phyloP scores from a whole-genome alignment of 345 rosid species.

The Luvunga scandens region DNA sequence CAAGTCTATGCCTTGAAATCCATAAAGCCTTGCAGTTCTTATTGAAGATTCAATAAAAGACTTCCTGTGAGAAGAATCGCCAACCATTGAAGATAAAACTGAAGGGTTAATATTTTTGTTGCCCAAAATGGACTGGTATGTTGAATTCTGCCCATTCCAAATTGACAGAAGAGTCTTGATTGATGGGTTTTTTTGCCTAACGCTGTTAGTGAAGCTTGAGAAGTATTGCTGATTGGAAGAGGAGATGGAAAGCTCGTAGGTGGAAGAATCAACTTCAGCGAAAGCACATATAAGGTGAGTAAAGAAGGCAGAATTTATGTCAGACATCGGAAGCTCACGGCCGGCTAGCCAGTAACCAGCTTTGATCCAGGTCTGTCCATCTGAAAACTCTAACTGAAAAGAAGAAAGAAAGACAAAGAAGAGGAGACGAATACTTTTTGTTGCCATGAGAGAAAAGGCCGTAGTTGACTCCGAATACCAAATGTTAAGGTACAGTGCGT shows the following conservation, averaged over 20 bases:
- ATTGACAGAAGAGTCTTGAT: constrained; percentile 18
- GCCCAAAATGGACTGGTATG: background rate
- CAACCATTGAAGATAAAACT: constrained; percentile 25
- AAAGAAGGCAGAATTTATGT: constrained; percentile 13
- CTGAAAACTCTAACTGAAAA: background rate
- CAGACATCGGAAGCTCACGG: constrained; percentile 1
- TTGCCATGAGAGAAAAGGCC: background rate
- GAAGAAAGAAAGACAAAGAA: background rate
- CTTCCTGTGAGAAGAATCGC: constrained; percentile 12
- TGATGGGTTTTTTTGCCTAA: constrained; percentile 19
- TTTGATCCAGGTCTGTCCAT: constrained; percentile 12
- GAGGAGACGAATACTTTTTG: background rate
- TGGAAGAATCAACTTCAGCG: constrained; percentile 7
- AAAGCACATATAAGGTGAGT: constrained; percentile 20
- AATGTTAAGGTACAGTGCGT: background rate
- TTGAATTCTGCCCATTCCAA: constrained; percentile 11
- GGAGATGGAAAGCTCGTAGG: constrained; percentile 12
- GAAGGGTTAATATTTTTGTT: constrained; percentile 13
- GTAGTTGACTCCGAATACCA: background rate
- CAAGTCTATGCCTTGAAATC: constrained; percentile 32
- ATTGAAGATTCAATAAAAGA: constrained; percentile 28
- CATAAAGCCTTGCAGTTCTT: constrained; percentile 19
- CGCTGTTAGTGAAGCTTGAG: constrained; percentile 12
- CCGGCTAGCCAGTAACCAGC: constrained; percentile 7
- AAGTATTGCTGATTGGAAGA: background rate